phyloP scores from a whole-genome alignment of 2,329 filamentous ascomycete genomes.

The Saccharata proteae region DNA sequence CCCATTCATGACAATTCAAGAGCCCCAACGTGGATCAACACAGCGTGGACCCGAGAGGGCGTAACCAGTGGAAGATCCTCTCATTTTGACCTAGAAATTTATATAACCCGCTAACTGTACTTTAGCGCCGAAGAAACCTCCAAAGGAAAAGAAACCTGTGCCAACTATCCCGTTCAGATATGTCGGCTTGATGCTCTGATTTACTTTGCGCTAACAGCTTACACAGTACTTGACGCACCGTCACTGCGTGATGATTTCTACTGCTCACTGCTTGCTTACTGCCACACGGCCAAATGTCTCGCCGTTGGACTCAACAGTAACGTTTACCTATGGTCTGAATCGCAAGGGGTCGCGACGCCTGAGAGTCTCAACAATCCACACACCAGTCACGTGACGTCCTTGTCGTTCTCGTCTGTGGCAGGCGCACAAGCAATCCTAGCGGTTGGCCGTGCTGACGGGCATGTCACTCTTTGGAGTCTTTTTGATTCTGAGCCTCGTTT shows the following conservation, averaged over 20 bases:
- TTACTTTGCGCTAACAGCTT: constrained; percentile 19
- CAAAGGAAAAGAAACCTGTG: constrained; percentile 31
- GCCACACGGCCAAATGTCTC: constrained; percentile 57
- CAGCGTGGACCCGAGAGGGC: constrained; percentile 27
- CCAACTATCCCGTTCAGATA: constrained; percentile 69
- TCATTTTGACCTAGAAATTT: not conserved
- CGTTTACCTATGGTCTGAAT: constrained; percentile 84
- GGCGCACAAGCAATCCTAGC: constrained; percentile 73
- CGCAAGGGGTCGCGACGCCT: constrained; percentile 49
- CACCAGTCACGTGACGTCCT: constrained; percentile 55
- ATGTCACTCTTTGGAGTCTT: constrained; percentile 66
- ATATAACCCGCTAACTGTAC: constrained; percentile 10
- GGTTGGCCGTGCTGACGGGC: constrained; percentile 67
- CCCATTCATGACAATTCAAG: not conserved
- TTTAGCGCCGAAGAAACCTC: constrained; percentile 15
- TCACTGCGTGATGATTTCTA: constrained; percentile 91
- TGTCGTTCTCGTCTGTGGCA: constrained; percentile 76
- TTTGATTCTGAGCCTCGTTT: constrained; percentile 61
- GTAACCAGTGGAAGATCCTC: constrained; percentile 15
- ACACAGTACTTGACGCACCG: constrained; percentile 74
- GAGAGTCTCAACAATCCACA: constrained; percentile 42
- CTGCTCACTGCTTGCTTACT: constrained; percentile 83
- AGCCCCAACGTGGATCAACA: constrained; percentile 28
- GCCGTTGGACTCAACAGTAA: constrained; percentile 71
- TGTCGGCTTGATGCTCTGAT: constrained; percentile 20